A percentile compares a stretch with the other conserved stretches of the same genome.
phyloP scores from a whole-genome alignment of 768 basidiomycete genomes.

The Russula compacta region DNA sequence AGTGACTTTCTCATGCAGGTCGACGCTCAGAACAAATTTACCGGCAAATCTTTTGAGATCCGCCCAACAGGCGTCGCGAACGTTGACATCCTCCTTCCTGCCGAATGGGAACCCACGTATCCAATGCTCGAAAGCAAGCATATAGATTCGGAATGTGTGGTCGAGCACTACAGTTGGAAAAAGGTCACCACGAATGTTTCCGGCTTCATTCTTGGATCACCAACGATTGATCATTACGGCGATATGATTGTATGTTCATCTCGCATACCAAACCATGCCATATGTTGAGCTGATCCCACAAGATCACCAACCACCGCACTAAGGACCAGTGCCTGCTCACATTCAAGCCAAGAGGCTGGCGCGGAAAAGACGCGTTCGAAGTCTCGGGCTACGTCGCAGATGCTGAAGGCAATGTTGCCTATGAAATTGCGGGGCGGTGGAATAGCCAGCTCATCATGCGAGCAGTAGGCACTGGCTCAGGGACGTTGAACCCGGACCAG shows the following conservation, averaged over 20 bases:
- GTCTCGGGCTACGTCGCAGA: slow-evolving; percentile 81
- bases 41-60: slow-evolving; percentile 95
- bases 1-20: slow-evolving; percentile 40
- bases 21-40: slow-evolving; percentile 94
- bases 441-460: slow-evolving; percentile 89
- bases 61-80: slow-evolving; percentile 93
- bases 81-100: slow-evolving; percentile 69
- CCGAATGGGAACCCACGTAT: slow-evolving; percentile 51
- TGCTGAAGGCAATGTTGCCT: slow-evolving; percentile 49
- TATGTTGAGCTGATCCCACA: background rate
- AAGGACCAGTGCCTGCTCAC: slow-evolving; percentile 80
- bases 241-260: slow-evolving; percentile 75
- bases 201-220: slow-evolving; percentile 81
- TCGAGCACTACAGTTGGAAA: slow-evolving; percentile 94
- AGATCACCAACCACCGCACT: slow-evolving; percentile 87
- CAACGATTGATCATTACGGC: slow-evolving; percentile 59
- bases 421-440: slow-evolving; percentile 94
- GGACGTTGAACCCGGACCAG: slow-evolving; percentile 65
- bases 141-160: slow-evolving; percentile 32
- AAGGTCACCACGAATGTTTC: slow-evolving; percentile 88
- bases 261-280: background rate
- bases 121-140: slow-evolving; percentile 38
- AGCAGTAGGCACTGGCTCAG: slow-evolving; percentile 45
- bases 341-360: slow-evolving; percentile 95
- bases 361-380: slow-evolving; percentile 85